A percentile compares a stretch with the other conserved stretches of the same genome.
Conservation (phyloP, 306 rosid species). For the Herpetospermum pedunculosum region DNA sequence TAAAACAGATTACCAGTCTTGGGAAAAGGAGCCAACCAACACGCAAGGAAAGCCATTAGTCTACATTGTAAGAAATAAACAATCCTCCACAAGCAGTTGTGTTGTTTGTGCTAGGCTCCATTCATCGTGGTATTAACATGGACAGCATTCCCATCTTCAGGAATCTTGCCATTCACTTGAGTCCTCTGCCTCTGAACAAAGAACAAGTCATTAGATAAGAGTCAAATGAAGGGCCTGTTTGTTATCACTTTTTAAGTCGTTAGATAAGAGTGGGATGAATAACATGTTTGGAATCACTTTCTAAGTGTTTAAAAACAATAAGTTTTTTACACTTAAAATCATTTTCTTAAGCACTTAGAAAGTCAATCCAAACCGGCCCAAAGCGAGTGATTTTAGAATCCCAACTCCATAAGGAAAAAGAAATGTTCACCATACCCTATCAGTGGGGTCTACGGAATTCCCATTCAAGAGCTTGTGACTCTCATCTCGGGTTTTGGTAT, state of each 20-base stretch:
- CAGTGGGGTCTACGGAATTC: conserved; percentile 66
- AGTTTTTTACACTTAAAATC: no score
- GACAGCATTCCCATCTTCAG: conserved; percentile 60
- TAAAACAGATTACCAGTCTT: conserved; percentile 9
- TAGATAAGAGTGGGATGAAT: no score
- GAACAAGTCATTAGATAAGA: neutral
- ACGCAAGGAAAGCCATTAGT: conserved; percentile 3
- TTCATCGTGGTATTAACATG: conserved; percentile 61
- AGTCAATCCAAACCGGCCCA: no score
- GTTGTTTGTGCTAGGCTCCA: conserved; percentile 31
- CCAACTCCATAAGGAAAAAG: conserved; percentile 5
- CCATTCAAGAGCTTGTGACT: conserved; percentile 86
- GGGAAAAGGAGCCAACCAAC: conserved; percentile 9
- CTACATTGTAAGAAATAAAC: conserved; percentile 6
- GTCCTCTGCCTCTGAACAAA: conserved; percentile 77
- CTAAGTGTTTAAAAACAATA: no score
- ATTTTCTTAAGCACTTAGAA: no score
- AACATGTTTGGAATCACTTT: no score
- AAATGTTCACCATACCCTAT: conserved; percentile 43
- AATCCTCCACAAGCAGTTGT: conserved; percentile 4
- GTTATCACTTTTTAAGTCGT: no score
- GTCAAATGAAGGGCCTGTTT: neutral
- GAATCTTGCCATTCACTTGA: conserved; percentile 79
- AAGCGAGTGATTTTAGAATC: neutral
- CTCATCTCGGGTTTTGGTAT: conserved; percentile 71